Evolutionary conservation across 768 basidiomycete species (phyloP), one percentile per base, ranked within the genome.

Genomic region (Lentinula sp.): DNA sequence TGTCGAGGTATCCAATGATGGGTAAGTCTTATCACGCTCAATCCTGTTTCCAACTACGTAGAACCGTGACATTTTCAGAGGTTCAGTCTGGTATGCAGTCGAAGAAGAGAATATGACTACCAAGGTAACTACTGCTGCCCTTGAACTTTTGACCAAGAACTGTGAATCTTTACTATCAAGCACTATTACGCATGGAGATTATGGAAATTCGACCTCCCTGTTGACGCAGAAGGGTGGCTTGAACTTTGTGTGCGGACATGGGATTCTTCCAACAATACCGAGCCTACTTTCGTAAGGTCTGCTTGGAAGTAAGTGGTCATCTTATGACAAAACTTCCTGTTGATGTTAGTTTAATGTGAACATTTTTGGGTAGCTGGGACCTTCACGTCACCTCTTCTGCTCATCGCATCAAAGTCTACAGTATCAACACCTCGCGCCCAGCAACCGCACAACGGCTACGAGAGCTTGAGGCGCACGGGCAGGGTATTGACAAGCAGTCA

Each of bases 241-340:
- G 81, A 83, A 63, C 79, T 83, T 70, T 80, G 79, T 60, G 80
- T 80, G 20, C 78, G 82, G 53, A 78, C 79, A 0, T 84, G 82
- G 82, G 82, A 83, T 63, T 80, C 80, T n/a, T 79, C 80, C 7
- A 80, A 80, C 69, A 83, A 84, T 64, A 83, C 81, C 2, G 78
- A 83, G 67, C 82, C 82, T 16, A 82, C 82, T 12, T 80, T 76
- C 60, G 78, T 83, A 15, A 78, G 81, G 49, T 82, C 81, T 6
- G 76, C 81, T 4, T 82, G 81, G 81, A 83, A 83, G 81, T 81
- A 62, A 60, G 79, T 41, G 6, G 37, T 10, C 16, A 23, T 18
- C 23, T 13, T n/a, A 32, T 41, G 16, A 42, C 49, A 36, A 32
- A 8, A 37, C 46, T 48, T 13, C 32, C 13, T 41, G 18, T 46